Conservation (phyloP, 768 basidiomycete species). For the Lentinus brumalis region DNA sequence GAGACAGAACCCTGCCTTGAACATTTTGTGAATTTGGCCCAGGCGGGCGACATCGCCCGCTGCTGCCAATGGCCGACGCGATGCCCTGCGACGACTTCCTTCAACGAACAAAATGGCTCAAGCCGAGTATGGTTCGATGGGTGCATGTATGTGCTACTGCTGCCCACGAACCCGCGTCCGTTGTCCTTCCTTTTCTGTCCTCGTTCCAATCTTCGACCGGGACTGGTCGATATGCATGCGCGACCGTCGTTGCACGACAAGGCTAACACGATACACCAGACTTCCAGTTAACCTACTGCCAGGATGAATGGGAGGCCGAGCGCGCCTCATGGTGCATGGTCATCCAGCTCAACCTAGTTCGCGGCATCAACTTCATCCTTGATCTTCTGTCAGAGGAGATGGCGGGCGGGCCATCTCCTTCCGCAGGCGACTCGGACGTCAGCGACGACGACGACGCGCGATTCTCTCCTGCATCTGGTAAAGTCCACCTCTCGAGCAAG, state of each 20-base stretch:
- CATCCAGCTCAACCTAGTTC: slow-evolving; percentile 79
- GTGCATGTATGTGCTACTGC: too few relatives aligned
- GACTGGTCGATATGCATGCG: background rate
- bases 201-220: background rate
- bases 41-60: too few relatives aligned
- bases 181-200: too few relatives aligned
- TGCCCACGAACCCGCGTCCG: too few relatives aligned
- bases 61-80: too few relatives aligned
- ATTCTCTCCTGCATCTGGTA: slow-evolving; percentile 1
- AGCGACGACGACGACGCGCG: slow-evolving; percentile 12
- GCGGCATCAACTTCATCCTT: slow-evolving; percentile 67
- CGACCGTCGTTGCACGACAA: background rate
- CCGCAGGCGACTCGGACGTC: slow-evolving; percentile 13
- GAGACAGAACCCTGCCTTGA: too few relatives aligned
- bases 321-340: slow-evolving; percentile 78
- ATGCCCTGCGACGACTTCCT: too few relatives aligned
- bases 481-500: slow-evolving; percentile 52
- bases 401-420: slow-evolving; percentile 32
- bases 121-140: too few relatives aligned
- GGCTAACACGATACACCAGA: slow-evolving; percentile 41
- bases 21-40: too few relatives aligned
- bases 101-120: too few relatives aligned
- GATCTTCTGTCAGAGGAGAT: slow-evolving; percentile 60
- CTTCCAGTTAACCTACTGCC: slow-evolving; percentile 70
- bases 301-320: slow-evolving; percentile 64